Conservation (phyloP, 805 yeast species). For the Ogataea nitratoaversa region DNA sequence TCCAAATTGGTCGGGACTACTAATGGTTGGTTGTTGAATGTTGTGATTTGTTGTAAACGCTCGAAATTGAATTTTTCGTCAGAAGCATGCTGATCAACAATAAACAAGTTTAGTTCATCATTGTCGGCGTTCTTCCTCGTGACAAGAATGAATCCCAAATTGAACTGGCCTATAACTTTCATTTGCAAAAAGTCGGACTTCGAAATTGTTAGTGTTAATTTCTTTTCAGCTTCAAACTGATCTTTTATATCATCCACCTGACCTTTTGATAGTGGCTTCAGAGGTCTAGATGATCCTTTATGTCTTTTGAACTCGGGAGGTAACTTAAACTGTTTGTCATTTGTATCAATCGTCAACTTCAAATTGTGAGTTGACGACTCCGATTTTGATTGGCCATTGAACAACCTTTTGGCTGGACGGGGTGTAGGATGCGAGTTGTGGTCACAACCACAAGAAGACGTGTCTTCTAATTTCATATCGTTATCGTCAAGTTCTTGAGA, state of each 20-base stretch:
- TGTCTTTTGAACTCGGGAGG: background rate
- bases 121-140: slow-evolving; percentile 37
- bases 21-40: slow-evolving; percentile 65
- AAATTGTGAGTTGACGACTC: slow-evolving; percentile 4
- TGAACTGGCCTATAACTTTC: slow-evolving; percentile 90
- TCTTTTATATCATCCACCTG: slow-evolving; percentile 41
- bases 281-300: background rate
- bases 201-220: slow-evolving; percentile 54
- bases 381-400: background rate
- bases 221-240: slow-evolving; percentile 50
- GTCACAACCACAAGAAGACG: background rate
- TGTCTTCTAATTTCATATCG: background rate
- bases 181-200: slow-evolving; percentile 72
- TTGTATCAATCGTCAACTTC: slow-evolving; percentile 2
- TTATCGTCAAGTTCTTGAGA: background rate
- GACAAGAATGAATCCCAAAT: slow-evolving; percentile 88
- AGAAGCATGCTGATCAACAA: slow-evolving; percentile 96
- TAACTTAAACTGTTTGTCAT: slow-evolving; percentile 1
- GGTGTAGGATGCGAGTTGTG: background rate
- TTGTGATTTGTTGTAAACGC: slow-evolving; percentile 48
- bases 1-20: slow-evolving; percentile 57
- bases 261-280: background rate
- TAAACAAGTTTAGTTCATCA: slow-evolving; percentile 59
- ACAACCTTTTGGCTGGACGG: background rate
- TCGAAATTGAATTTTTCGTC: slow-evolving; percentile 95